Evolutionary conservation across 2,329 filamentous ascomycete species (phyloP).

Genomic region (Chaetoscypha palmicola): DNA sequence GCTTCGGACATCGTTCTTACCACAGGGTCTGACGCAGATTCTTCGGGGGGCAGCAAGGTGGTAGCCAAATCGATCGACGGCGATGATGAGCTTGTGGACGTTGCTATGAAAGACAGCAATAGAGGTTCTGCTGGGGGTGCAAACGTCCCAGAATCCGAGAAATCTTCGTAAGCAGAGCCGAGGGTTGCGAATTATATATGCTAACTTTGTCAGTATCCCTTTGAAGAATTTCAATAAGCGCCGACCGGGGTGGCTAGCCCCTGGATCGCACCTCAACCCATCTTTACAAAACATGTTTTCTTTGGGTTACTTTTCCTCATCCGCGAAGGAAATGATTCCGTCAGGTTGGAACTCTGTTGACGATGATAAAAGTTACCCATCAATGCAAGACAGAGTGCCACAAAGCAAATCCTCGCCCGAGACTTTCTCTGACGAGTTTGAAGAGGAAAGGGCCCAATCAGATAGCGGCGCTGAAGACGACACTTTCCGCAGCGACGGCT

Average conservation of each 20-base stretch:
- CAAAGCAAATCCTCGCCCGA: slow-evolving; percentile 17
- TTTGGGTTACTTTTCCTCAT: slow-evolving; percentile 58
- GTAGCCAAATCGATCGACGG: slow-evolving; percentile 74
- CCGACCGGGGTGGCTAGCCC: slow-evolving; percentile 48
- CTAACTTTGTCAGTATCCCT: too few relatives aligned
- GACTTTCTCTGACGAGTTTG: slow-evolving; percentile 16
- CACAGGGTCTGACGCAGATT: slow-evolving; percentile 56
- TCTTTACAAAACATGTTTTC: slow-evolving; percentile 68
- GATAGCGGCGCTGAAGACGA: slow-evolving; percentile 45
- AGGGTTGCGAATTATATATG: too few relatives aligned
- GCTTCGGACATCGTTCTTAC: slow-evolving; percentile 66
- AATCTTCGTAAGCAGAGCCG: too few relatives aligned
- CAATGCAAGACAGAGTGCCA: slow-evolving; percentile 41
- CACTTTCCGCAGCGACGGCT: slow-evolving; percentile 17
- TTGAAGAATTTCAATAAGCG: slow-evolving; percentile 20
- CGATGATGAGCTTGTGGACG: slow-evolving; percentile 85
- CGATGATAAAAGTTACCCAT: slow-evolving; percentile 48
- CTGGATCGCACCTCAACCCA: slow-evolving; percentile 51
- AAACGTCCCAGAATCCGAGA: slow-evolving; percentile 3
- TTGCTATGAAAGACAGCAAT: slow-evolving; percentile 67
- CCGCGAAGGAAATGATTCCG: slow-evolving; percentile 52
- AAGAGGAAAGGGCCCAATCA: slow-evolving; percentile 33
- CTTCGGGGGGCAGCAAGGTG: slow-evolving; percentile 62
- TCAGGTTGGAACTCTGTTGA: slow-evolving; percentile 62
- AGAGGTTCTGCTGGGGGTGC: slow-evolving; percentile 16